Base-by-base conservation (phyloP, 73 alveolate species). In the Breviolum minutum region DNA sequence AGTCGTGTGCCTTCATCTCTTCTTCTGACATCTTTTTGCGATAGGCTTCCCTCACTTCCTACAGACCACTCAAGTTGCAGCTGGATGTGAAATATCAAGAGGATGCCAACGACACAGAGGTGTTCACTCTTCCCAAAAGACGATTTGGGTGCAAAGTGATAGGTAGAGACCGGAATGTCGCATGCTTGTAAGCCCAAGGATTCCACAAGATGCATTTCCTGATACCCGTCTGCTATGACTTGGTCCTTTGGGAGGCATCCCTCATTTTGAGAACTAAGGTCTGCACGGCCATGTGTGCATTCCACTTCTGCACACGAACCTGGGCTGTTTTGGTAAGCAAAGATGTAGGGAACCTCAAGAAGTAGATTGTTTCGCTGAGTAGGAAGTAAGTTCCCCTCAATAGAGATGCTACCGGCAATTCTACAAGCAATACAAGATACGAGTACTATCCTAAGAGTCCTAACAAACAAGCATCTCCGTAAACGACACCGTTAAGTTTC, bases 1-100 rank as follows among this genome's bases (percentile, higher is more conserved):
- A 40, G 54, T 40, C 86, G 27, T 20, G 63, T 48, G 79, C 98
- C 98, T 92, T 92, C 61, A 74, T 88, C 81, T 92, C 98, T 80
- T 92, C 98, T 32, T 92, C 98, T 64, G 76, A 92, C 98, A 71
- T 92, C 98, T 92, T 92, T 80, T 92, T 92, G 86, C 98, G 89
- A 84, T 92, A 92, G n/a, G 89, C 91, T 92, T 92, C 98, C 66
- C 98, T 60, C 82, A 92, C 98, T 92, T 92, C 98, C 98, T 92
- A 40, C 29, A 40, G 83, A 12, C 30, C 9, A 0, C 93, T 5
- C 32, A 22, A 48, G 63, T 60, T 16, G 11, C 63, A 17, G 60
- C 13, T 32, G 71, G n/a, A 22, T 22, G 77, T 17, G 24, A 22
- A 22, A 68, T 68, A 22, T 14, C 24, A 14, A 68, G 17, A 66